Percentiles rank a stretch among this genome's conserved stretches.
These are phyloP conservation scores for Termitomyces heimii DNA, from an alignment of 768 basidiomycete genomes.

Conservation along the genomic window DNA sequence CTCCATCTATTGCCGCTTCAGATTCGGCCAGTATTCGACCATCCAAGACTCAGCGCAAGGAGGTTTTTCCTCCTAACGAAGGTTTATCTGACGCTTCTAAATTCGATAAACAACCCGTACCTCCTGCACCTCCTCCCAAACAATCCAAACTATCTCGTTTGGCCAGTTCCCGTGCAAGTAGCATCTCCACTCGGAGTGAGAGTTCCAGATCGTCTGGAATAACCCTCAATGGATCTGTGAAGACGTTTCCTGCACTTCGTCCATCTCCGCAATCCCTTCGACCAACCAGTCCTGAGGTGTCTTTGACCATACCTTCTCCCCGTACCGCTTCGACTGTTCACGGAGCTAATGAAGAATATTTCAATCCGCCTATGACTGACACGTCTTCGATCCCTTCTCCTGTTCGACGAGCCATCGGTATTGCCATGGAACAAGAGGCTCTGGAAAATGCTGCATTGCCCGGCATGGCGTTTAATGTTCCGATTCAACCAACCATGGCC, in stretches of 20 bases:
- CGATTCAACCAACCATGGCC: slow-evolving; percentile 9
- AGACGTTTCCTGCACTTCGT: slow-evolving; percentile 66
- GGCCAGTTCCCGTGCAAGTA: slow-evolving; percentile 58
- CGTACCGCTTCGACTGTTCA: slow-evolving; percentile 18
- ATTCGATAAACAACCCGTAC: slow-evolving; percentile 20
- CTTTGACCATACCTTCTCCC: slow-evolving; percentile 17
- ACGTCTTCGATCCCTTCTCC: slow-evolving; percentile 52
- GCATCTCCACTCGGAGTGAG: slow-evolving; percentile 34
- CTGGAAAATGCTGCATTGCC: slow-evolving; percentile 30
- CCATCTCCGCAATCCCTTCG: slow-evolving; percentile 55
- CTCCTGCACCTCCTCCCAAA: slow-evolving; percentile 23
- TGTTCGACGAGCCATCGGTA: slow-evolving; percentile 59
- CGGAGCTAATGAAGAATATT: slow-evolving; percentile 15
- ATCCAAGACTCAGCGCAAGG: slow-evolving; percentile 34
- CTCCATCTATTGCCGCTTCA: slow-evolving; percentile 47
- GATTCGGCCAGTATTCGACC: slow-evolving; percentile 31
- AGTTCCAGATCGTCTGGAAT: slow-evolving; percentile 53
- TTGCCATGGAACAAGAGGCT: slow-evolving; percentile 60
- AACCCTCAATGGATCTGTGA: slow-evolving; percentile 52
- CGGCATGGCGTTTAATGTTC: slow-evolving; percentile 12
- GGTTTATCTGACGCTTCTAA: slow-evolving; percentile 49
- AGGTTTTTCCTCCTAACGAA: slow-evolving; percentile 38
- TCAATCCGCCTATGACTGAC: slow-evolving; percentile 13
- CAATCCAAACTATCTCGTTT: slow-evolving; percentile 67
- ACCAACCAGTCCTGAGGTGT: slow-evolving; percentile 29